A percentile compares a stretch with the other conserved stretches of the same genome.
Evolutionary conservation across 371 early-diverging fungal species (phyloP).

Genomic region (Mortierella sp.): DNA sequence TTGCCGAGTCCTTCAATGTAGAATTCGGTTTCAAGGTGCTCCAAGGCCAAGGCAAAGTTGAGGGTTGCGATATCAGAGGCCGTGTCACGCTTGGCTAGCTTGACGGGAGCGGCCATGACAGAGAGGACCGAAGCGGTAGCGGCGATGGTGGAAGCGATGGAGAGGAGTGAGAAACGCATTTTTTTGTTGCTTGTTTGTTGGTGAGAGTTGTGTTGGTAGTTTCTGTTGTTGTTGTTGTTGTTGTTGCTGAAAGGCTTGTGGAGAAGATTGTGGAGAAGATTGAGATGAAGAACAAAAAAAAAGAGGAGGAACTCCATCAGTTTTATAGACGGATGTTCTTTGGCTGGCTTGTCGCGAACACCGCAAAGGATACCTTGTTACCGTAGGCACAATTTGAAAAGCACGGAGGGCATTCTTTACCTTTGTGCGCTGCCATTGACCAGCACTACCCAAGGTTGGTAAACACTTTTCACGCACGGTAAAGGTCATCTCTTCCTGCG

Average conservation of each 20-base stretch:
- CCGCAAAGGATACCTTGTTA: too few species aligned
- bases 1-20: slow-evolving; percentile 55
- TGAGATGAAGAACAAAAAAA: not conserved
- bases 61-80: slow-evolving; percentile 1
- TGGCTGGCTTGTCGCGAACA: too few species aligned
- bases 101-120: slow-evolving; percentile 21
- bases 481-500: too few species aligned
- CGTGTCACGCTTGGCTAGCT: slow-evolving; percentile 14
- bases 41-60: slow-evolving; percentile 42
- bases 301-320: not conserved
- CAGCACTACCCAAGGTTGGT: too few species aligned
- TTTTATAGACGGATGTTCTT: not conserved
- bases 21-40: slow-evolving; percentile 44
- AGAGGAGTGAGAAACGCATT: slow-evolving; percentile 38
- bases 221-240: not conserved
- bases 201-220: not conserved
- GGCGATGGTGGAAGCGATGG: slow-evolving; percentile 25
- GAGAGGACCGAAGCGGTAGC: slow-evolving; percentile 12
- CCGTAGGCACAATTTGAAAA: too few species aligned
- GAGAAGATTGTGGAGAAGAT: not conserved
- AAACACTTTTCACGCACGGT: too few species aligned
- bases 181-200: not conserved
- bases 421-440: too few species aligned
- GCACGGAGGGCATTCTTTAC: too few species aligned
- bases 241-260: not conserved